A percentile compares a stretch with the other conserved stretches of the same genome.
Evolutionary conservation across 73 alveolate species (phyloP).

Genomic region (Paramecium caudatum): DNA sequence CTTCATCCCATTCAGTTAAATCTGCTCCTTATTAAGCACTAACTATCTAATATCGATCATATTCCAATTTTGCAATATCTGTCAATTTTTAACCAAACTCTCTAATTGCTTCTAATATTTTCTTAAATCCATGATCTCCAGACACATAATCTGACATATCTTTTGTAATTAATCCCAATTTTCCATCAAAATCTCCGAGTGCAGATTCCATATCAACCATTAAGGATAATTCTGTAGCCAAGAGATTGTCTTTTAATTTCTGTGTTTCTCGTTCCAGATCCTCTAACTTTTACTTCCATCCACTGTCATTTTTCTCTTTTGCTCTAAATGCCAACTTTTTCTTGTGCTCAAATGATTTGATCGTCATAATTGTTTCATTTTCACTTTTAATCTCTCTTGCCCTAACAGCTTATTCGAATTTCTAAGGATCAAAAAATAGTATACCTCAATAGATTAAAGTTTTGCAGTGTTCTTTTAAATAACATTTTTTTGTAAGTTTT

Average conservation of each 20-base stretch:
- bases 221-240: neutral
- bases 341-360: conserved; percentile 27
- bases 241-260: neutral
- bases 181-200: conserved; percentile 40
- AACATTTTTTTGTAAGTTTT: conserved; percentile 32
- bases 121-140: conserved; percentile 67
- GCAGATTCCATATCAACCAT: conserved; percentile 64
- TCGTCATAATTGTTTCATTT: conserved; percentile 11
- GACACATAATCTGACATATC: conserved; percentile 55
- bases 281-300: conserved; percentile 47
- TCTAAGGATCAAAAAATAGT: neutral
- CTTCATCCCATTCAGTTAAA: conserved; percentile 65
- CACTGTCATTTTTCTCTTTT: conserved; percentile 11
- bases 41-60: conserved; percentile 11
- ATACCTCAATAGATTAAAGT: conserved; percentile 22
- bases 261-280: neutral
- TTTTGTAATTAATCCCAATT: conserved; percentile 1
- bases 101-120: conserved; percentile 37
- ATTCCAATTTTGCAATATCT: conserved; percentile 56
- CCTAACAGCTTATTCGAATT: conserved; percentile 67
- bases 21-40: neutral
- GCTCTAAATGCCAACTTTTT: conserved; percentile 67
- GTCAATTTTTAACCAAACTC: conserved; percentile 49
- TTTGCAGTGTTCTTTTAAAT: conserved; percentile 25
- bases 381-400: conserved; percentile 37